Percentiles rank a stretch among this genome's conserved stretches.
Evolutionary conservation across 768 basidiomycete genomes (phyloP).

Genomic region (Lentinula raphanica): DNA sequence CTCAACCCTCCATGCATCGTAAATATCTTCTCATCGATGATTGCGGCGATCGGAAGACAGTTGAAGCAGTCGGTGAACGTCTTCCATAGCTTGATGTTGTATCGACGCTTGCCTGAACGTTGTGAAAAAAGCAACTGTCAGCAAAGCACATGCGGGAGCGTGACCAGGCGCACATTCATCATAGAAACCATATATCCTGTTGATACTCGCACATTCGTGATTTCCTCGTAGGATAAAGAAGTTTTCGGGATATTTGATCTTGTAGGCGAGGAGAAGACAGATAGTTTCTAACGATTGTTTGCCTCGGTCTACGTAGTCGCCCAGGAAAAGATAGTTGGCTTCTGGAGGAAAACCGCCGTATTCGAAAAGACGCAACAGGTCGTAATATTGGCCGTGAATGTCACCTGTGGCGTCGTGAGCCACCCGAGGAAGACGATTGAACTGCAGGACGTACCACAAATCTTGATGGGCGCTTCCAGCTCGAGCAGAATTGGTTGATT

Average conservation of each 20-base stretch:
- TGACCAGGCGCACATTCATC: conserved; percentile 96
- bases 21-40: conserved; percentile 99
- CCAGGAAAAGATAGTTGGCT: conserved; percentile 99
- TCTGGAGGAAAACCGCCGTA: conserved; percentile 99
- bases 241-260: conserved; percentile 99
- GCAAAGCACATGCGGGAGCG: not conserved
- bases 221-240: conserved; percentile 99
- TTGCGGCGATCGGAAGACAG: conserved; percentile 97
- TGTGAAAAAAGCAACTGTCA: too few relatives aligned
- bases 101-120: conserved; percentile 99
- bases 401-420: conserved; percentile 56
- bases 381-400: conserved; percentile 99
- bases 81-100: conserved; percentile 99
- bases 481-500: conserved; percentile 97
- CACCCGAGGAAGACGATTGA: conserved; percentile 11
- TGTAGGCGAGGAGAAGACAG: conserved; percentile 97
- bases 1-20: conserved; percentile 98
- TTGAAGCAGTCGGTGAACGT: conserved; percentile 99
- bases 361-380: conserved; percentile 95
- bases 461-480: conserved; percentile 99
- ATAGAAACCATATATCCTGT: conserved; percentile 99
- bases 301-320: conserved; percentile 98
- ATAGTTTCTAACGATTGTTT: conserved; percentile 99
- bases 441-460: conserved; percentile 72
- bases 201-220: conserved; percentile 99